Conservation (phyloP, 2,329 filamentous ascomycete genomes). For the Talaromyces sp. region DNA sequence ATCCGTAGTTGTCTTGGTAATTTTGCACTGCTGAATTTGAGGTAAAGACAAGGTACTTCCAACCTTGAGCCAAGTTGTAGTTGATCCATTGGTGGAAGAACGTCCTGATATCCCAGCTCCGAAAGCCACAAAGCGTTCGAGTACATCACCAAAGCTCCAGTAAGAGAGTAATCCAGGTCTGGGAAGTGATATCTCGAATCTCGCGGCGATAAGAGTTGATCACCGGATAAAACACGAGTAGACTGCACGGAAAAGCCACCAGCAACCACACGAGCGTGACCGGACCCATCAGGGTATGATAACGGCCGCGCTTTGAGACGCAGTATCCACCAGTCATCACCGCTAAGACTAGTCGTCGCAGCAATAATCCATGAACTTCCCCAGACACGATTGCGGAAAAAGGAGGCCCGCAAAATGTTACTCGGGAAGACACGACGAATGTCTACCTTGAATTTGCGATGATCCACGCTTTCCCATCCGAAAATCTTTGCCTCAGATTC, state of each 20-base stretch:
- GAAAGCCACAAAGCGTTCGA: conserved; percentile 35
- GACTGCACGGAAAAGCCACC: conserved; percentile 23
- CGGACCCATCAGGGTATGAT: conserved; percentile 17
- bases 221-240: conserved; percentile 31
- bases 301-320: conserved; percentile 27
- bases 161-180: conserved; percentile 34
- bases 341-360: conserved; percentile 65
- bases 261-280: conserved; percentile 17
- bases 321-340: conserved; percentile 76
- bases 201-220: conserved; percentile 24
- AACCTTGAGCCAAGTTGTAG: conserved; percentile 30
- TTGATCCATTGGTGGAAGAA: conserved; percentile 29
- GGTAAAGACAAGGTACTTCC: conserved; percentile 34
- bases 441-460: conserved; percentile 37
- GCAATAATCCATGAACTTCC: conserved; percentile 67
- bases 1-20: conserved; percentile 33
- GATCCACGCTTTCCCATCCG: conserved; percentile 38
- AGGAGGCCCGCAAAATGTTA: conserved; percentile 61
- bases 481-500: conserved; percentile 35
- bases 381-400: conserved; percentile 73
- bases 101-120: conserved; percentile 28
- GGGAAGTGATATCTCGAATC: conserved; percentile 29
- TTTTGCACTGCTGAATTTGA: conserved; percentile 31
- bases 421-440: conserved; percentile 61
- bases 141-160: conserved; percentile 37